Conservation (phyloP, 768 basidiomycete species). For the Suillus spraguei region DNA sequence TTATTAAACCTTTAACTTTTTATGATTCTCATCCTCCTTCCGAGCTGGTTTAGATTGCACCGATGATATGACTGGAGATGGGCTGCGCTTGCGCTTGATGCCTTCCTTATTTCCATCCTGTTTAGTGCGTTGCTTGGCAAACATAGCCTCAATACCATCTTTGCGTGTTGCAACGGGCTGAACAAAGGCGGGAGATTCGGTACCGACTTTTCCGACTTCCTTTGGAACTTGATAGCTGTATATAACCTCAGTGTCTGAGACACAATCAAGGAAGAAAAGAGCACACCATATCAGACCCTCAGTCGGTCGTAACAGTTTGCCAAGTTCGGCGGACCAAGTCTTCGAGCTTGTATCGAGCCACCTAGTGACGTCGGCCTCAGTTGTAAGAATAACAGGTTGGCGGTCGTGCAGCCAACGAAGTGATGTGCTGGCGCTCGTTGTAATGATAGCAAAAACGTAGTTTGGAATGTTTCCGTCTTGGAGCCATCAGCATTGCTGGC, state of each 20-base stretch:
- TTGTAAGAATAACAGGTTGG: slow-evolving; percentile 79
- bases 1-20: slow-evolving; percentile 24
- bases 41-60: neutral
- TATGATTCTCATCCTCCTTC: slow-evolving; percentile 12
- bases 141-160: slow-evolving; percentile 87
- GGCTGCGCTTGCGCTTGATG: slow-evolving; percentile 33
- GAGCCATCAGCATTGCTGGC: neutral
- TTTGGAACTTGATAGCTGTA: slow-evolving; percentile 83
- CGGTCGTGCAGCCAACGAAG: slow-evolving; percentile 91
- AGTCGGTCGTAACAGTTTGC: slow-evolving; percentile 62
- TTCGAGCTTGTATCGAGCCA: slow-evolving; percentile 84
- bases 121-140: slow-evolving; percentile 58
- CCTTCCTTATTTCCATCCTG: slow-evolving; percentile 16
- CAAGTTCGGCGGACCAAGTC: slow-evolving; percentile 64
- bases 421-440: slow-evolving; percentile 70
- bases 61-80: slow-evolving; percentile 13
- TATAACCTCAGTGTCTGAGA: neutral
- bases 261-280: neutral
- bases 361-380: slow-evolving; percentile 53
- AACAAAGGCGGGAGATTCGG: slow-evolving; percentile 80
- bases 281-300: slow-evolving; percentile 73
- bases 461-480: slow-evolving; percentile 57
- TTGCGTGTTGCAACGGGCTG: slow-evolving; percentile 77
- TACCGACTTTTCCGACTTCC: slow-evolving; percentile 91
- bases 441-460: slow-evolving; percentile 90